These are phyloP conservation scores for Pseudogymnoascus sp. DNA, from an alignment of 2,329 filamentous ascomycete species.

Conservation along the genomic window DNA sequence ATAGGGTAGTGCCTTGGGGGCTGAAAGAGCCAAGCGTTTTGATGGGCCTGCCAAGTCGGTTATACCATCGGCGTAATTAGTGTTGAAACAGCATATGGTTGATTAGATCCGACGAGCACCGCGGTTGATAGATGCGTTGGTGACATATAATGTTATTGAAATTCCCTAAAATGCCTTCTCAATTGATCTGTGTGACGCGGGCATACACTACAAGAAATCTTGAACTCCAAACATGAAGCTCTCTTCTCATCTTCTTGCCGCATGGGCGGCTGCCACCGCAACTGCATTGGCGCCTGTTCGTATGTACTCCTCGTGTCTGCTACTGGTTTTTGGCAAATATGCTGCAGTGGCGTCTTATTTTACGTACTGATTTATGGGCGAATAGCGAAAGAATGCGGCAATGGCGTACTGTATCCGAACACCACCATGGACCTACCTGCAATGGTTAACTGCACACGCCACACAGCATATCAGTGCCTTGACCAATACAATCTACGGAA, in stretches of 20 bases:
- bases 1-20: background rate
- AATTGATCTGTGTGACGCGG: background rate
- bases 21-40: background rate
- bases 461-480: background rate
- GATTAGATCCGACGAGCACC: background rate
- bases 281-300: background rate
- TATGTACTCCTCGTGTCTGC: background rate
- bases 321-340: background rate
- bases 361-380: background rate
- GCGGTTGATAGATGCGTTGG: background rate
- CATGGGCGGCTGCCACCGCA: background rate
- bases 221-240: background rate
- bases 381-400: background rate
- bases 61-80: background rate
- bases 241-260: background rate
- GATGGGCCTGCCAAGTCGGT: background rate
- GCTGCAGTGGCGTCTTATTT: background rate
- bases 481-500: background rate
- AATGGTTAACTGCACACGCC: background rate
- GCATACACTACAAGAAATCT: background rate
- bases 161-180: background rate
- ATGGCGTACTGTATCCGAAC: background rate
- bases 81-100: background rate
- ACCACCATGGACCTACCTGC: background rate
- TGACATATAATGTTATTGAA: background rate